Conservation (phyloP, 495 filamentous ascomycete species). For the Penicillium angulare region DNA sequence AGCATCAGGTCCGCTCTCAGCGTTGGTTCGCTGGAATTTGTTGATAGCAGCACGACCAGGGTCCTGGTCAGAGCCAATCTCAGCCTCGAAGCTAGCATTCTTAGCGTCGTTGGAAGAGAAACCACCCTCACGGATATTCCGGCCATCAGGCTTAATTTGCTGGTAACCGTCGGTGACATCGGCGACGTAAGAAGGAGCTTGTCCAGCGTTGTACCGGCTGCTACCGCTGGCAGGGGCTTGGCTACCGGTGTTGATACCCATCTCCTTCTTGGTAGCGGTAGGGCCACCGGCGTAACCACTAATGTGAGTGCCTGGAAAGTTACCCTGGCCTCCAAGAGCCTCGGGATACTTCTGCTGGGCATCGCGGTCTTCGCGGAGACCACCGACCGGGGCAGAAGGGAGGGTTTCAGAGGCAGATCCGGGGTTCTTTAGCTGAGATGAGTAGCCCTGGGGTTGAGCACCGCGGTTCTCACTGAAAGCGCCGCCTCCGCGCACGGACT, state of each 20-base stretch:
- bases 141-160: conserved; percentile 52
- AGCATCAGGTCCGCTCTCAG: conserved; percentile 38
- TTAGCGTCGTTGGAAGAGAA: conserved; percentile 45
- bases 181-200: conserved; percentile 46
- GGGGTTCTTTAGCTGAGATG: conserved; percentile 51
- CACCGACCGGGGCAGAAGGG: conserved; percentile 46
- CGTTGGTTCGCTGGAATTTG: conserved; percentile 42
- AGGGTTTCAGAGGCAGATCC: conserved; percentile 52
- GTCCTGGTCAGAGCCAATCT: conserved; percentile 61
- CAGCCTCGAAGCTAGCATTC: conserved; percentile 59
- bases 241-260: conserved; percentile 23
- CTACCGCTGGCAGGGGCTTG: conserved; percentile 28
- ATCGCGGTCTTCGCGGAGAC: conserved; percentile 45
- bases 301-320: conserved; percentile 47
- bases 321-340: conserved; percentile 47
- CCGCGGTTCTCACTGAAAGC: conserved; percentile 52
- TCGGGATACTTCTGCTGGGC: conserved; percentile 49
- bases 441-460: conserved; percentile 47
- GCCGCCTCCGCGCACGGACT: conserved; percentile 54
- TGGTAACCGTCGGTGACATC: conserved; percentile 33
- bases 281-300: conserved; percentile 46
- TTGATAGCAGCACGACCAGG: conserved; percentile 56
- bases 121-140: conserved; percentile 54
- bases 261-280: conserved; percentile 36
- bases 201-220: conserved; percentile 27